Base-by-base conservation (phyloP, 805 yeast genomes). In the Myxozyma lipomycoides region DNA sequence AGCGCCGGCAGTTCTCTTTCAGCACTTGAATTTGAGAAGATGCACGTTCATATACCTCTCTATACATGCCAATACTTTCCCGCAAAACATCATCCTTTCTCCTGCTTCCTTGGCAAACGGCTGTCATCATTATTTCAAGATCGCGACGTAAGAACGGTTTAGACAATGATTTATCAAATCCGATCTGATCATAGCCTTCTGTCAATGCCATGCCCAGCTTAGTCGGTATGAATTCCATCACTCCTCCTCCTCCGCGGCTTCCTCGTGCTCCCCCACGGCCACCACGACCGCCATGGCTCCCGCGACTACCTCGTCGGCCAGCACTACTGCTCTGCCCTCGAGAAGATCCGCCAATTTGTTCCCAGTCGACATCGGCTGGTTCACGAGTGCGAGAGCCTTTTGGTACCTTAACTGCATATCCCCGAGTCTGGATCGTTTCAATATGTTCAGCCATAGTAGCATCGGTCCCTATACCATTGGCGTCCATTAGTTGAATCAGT, bases 391-490 rank as follows among this genome's bases (percentile, higher is more conserved):
- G 40, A 5, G 42, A 39, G 21, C 60, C 60, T n/a, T 37, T 38
- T 6, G 60, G 52, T 22, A 55, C 50, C 59, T 57, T 81, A 17
- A 67, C 69, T 3, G 86, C 78, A 62, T 90, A 95, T 18, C 81
- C 79, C 46, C 98, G 70, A 9, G 67, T 66, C 25, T 77, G 69
- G 39, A 93, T 81, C 63, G 86, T 90, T 51, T 85, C 89, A 35
- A 93, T 93, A 67, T 93, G 99, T 39, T 93, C 98, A 0, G 98
- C 98, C 68, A 93, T 95, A 0, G 99, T 93, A 0, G 99, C 99
- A 71, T 93, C 99, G 0, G 99, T 93, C 2, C 99, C 99, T 40
- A 93, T 93, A 0, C 98, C 98, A 67, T 93, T 93, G 9, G 82
- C 86, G 70, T 95, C 98, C 99, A 93, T 93, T 42, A 93, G 70